These are phyloP conservation scores for Crucihimalaya himalaica DNA, from an alignment of 345 rosid species.

Conservation along the genomic window DNA sequence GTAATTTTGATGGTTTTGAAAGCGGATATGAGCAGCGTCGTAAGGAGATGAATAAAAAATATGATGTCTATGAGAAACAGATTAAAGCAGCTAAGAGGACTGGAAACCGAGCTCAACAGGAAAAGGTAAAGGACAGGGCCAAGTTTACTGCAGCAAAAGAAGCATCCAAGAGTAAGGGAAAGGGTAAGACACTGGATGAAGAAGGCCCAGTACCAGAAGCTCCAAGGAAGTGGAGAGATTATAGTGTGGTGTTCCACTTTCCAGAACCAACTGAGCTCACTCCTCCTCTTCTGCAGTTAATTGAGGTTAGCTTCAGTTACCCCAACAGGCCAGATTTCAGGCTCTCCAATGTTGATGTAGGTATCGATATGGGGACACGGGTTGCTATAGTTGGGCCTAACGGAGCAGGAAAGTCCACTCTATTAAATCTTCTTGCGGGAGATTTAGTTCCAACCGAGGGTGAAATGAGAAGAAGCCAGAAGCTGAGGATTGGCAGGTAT, in stretches of 20 bases:
- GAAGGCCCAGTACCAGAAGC: constrained; percentile 75
- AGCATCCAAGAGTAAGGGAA: constrained; percentile 71
- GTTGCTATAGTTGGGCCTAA: constrained; percentile 96
- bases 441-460: constrained; percentile 84
- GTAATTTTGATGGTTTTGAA: constrained; percentile 85
- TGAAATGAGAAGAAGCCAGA: constrained; percentile 83
- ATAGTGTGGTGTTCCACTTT: constrained; percentile 90
- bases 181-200: constrained; percentile 67
- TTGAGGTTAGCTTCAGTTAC: constrained; percentile 88
- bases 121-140: constrained; percentile 85
- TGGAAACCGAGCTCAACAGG: constrained; percentile 80
- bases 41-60: constrained; percentile 86
- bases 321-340: constrained; percentile 80
- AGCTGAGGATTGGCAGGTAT: constrained; percentile 88
- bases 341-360: constrained; percentile 83
- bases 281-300: constrained; percentile 86
- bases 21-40: constrained; percentile 87
- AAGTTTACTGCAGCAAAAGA: constrained; percentile 74
- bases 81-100: constrained; percentile 82
- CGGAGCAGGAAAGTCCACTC: constrained; percentile 95
- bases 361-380: constrained; percentile 97
- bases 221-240: constrained; percentile 91
- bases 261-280: constrained; percentile 97
- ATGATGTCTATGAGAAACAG: constrained; percentile 76
- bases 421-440: constrained; percentile 90